Evolutionary conservation across 352 stramenopile species (phyloP).

Genomic region (Plasmopara muralis): DNA sequence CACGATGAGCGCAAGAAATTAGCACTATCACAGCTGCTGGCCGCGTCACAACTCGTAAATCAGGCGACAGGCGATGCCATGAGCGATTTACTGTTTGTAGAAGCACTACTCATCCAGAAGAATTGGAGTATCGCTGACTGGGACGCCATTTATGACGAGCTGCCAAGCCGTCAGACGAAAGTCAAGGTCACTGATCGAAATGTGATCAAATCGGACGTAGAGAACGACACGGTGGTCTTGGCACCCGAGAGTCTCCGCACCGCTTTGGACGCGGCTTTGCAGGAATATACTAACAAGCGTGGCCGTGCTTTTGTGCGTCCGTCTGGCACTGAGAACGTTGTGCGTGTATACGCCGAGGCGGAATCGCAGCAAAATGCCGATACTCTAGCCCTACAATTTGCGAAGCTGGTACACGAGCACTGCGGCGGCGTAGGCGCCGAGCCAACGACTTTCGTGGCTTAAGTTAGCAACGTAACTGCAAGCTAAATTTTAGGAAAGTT

Average conservation of each 20-base stretch:
- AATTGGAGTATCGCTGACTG: conserved; percentile 89
- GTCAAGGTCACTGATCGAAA: conserved; percentile 68
- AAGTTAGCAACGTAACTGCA: conserved; percentile 4
- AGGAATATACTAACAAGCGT: conserved; percentile 53
- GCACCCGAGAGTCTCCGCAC: conserved; percentile 50
- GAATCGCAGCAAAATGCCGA: conserved; percentile 87
- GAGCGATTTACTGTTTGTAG: conserved; percentile 94
- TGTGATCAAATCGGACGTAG: conserved; percentile 50
- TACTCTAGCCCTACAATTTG: conserved; percentile 81
- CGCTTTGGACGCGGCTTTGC: conserved; percentile 44
- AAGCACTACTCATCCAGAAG: conserved; percentile 90
- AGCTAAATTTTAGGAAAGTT: background rate
- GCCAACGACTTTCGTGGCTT: conserved; percentile 65
- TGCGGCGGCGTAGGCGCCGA: conserved; percentile 61
- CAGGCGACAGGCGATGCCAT: conserved; percentile 97
- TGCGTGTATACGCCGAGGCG: conserved; percentile 98
- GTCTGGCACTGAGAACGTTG: conserved; percentile 97
- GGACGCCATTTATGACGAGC: conserved; percentile 92
- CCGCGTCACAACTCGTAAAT: conserved; percentile 91
- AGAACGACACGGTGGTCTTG: conserved; percentile 66
- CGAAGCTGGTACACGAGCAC: conserved; percentile 71
- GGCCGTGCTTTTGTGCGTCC: conserved; percentile 91
- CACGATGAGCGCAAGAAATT: conserved; percentile 77
- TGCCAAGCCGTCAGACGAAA: conserved; percentile 89
- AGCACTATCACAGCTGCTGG: conserved; percentile 76